Evolutionary conservation across 2,329 filamentous ascomycete genomes (phyloP), one percentile per base, ranked within the genome.

Genomic region (Pochonia chlamydosporia): DNA sequence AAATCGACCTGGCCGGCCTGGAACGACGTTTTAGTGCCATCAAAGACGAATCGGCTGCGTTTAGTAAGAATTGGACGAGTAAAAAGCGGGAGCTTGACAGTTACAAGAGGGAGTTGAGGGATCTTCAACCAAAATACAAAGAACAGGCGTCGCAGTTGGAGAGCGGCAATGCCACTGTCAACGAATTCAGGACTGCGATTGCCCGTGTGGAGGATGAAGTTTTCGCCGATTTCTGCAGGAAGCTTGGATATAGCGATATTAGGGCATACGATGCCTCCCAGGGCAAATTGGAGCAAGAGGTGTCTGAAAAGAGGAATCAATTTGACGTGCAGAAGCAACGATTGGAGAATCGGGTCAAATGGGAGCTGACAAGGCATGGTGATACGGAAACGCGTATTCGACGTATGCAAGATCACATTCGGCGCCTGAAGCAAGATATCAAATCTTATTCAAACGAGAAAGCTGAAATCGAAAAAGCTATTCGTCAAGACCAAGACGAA

Each of bases 251-350:
- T 63, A 76, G 81, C 49, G 85, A 95, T 59, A 95, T 99, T 54
- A 87, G 92, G 49, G 87, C 89, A 49, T 99, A 97, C 59, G 90
- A 97, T 63, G 86, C 86, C 23, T 91, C 95, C 56, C 93, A 97
- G 67, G 92, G 93, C 42, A 90, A 87, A 36, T 73, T 95, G 42
- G 91, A 97, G 65, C 89, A 96, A 63, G 89, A 97, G 63, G 87
- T 88, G 39, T 84, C 85, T 1, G 84, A 93, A 66, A 91, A 91
- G 72, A 89, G 89, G 52, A 83, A 87, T 45, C 84, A 91, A 55
- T 97, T 96, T 58, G 87, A 85, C 47, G 83, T 86, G 4, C 93
- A 99, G 63, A 87, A 84, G 61, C 83, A 89, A 57, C 82, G 84
- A 36, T 72, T 96, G 25, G 78, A 86, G 51, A 79, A 71, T 56